These are phyloP conservation scores for Aurantiochytrium sp. DNA, from an alignment of 108 stramenopile species.

Conservation along the genomic window DNA sequence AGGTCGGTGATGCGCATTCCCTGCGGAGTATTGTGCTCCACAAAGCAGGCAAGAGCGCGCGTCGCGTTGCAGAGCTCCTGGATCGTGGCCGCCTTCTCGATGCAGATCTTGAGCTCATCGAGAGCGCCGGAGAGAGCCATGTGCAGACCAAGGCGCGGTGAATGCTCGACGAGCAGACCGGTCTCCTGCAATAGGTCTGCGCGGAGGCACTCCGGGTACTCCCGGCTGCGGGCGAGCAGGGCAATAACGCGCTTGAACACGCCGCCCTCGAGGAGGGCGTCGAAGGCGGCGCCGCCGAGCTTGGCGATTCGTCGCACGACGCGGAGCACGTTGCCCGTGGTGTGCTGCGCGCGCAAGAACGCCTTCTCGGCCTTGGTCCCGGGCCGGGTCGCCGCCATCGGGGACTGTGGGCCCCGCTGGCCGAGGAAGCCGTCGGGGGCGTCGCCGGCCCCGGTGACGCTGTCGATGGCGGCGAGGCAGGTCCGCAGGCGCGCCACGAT, in stretches of 20 bases:
- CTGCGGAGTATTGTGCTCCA: not conserved
- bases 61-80: slow-evolving; percentile 21
- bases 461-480: not conserved
- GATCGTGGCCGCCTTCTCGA: not conserved
- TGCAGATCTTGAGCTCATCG: not conserved
- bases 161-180: slow-evolving; percentile 23
- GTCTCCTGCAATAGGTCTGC: not conserved
- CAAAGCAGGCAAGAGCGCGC: slow-evolving; percentile 8
- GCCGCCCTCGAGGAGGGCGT: not conserved
- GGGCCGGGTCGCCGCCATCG: too few species aligned
- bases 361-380: too few species aligned
- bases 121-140: not conserved
- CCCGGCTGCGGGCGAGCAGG: not conserved
- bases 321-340: slow-evolving; percentile 15
- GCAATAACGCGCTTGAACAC: not conserved
- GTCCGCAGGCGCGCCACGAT: not conserved
- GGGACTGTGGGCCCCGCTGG: too few species aligned
- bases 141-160: not conserved
- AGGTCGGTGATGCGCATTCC: slow-evolving; percentile 15
- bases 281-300: not conserved
- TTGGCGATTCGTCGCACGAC: not conserved
- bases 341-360: not conserved
- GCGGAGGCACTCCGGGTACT: not conserved
- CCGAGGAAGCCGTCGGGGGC: too few species aligned
- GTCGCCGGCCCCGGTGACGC: too few species aligned